Conservation (phyloP, 495 filamentous ascomycete species). For the Neurospora sublineolata region DNA sequence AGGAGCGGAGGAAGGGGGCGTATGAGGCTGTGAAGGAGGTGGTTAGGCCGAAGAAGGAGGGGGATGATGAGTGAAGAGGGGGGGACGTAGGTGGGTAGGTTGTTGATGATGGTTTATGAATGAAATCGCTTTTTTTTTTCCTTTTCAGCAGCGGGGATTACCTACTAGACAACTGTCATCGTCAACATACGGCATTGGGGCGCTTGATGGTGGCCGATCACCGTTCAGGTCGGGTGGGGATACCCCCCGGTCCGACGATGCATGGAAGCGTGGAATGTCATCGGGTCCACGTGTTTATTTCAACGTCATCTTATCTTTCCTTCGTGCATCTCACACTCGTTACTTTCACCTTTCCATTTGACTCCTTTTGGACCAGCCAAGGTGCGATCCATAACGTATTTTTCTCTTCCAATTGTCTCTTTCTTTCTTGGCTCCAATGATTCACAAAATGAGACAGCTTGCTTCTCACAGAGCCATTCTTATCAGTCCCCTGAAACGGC, state of each 20-base stretch:
- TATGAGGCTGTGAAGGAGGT: constrained; percentile 24
- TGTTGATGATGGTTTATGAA: not conserved
- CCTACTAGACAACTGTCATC: not conserved
- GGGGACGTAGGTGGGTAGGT: not conserved
- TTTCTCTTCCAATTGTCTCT: too few relatives aligned
- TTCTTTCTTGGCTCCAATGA: too few relatives aligned
- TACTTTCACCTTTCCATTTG: too few relatives aligned
- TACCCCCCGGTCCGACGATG: not conserved
- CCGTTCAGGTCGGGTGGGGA: not conserved
- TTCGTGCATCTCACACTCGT: not conserved
- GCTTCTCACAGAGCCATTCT: not conserved
- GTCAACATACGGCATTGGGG: not conserved
- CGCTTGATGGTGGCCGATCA: not conserved
- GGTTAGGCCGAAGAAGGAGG: constrained; percentile 15
- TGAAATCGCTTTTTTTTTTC: not conserved
- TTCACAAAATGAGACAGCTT: not conserved
- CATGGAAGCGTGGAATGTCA: not conserved
- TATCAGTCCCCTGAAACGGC: not conserved
- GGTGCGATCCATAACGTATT: too few relatives aligned
- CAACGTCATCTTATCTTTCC: not conserved
- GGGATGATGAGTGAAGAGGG: constrained; percentile 6
- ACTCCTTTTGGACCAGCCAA: too few relatives aligned
- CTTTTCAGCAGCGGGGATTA: not conserved
- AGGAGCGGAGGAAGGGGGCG: constrained; percentile 40
- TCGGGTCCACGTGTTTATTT: not conserved